Evolutionary conservation across 805 yeast genomes (phyloP).

Genomic region (Candida pseudoglaebosa): DNA sequence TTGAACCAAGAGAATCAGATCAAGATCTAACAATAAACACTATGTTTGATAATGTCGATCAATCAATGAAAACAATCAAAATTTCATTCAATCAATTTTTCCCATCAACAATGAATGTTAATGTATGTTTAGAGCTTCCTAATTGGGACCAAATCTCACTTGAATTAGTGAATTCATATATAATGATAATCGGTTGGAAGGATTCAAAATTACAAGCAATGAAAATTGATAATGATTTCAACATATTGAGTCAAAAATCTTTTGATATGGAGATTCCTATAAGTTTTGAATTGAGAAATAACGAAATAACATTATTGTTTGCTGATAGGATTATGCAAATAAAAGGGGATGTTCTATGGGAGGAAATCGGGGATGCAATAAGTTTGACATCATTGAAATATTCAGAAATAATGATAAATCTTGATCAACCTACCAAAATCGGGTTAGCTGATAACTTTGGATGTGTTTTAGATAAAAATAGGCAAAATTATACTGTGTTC

Average conservation of each 20-base stretch:
- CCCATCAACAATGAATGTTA: neutral
- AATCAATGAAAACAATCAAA: slow-evolving; percentile 4
- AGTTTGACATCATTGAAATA: neutral
- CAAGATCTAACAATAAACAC: neutral
- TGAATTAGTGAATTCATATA: neutral
- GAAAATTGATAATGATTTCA: neutral
- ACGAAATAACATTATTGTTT: neutral
- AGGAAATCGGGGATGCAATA: neutral
- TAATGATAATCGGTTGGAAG: neutral
- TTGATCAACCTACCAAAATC: slow-evolving; percentile 5
- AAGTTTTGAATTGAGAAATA: neutral
- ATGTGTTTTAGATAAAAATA: slow-evolving; percentile 38
- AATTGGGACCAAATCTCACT: slow-evolving; percentile 1
- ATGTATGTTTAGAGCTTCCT: neutral
- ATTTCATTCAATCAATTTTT: slow-evolving; percentile 8
- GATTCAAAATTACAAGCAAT: slow-evolving; percentile 1
- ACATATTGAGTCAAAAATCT: neutral
- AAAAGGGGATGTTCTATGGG: neutral
- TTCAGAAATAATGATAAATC: neutral
- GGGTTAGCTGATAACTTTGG: slow-evolving; percentile 17
- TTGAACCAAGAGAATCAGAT: neutral
- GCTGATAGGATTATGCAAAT: slow-evolving; percentile 2
- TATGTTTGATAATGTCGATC: neutral
- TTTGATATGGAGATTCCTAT: neutral
- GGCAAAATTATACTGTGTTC: slow-evolving; percentile 36